Percentiles rank a stretch among this genome's conserved stretches.
Conservation (phyloP, 371 early-diverging fungal species). For the Apophysomyces trapeziformis region DNA sequence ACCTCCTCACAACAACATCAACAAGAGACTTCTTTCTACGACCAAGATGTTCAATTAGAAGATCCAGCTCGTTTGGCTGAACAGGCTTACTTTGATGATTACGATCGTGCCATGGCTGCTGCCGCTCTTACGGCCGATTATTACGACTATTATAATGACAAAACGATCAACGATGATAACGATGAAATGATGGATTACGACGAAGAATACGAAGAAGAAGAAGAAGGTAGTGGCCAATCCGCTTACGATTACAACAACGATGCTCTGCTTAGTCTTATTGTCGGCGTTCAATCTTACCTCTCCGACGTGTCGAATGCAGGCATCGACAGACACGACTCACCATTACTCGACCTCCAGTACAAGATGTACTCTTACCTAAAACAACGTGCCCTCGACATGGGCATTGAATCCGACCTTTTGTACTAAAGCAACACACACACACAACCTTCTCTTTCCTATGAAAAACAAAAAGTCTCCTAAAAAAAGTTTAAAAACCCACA, state of each 20-base stretch:
- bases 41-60: background rate
- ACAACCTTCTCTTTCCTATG: background rate
- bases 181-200: conserved; percentile 3
- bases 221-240: conserved; percentile 1
- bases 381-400: conserved; percentile 46
- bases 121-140: conserved; percentile 33
- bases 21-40: background rate
- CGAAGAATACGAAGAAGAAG: conserved; percentile 10
- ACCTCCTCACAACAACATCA: background rate
- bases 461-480: conserved; percentile 6
- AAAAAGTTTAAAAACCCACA: conserved; percentile 11
- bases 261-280: conserved; percentile 31
- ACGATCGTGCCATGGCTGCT: conserved; percentile 37
- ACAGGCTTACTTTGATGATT: conserved; percentile 32
- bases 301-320: conserved; percentile 29
- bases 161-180: background rate
- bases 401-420: conserved; percentile 26
- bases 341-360: conserved; percentile 46
- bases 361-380: conserved; percentile 55
- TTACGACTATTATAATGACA: conserved; percentile 13
- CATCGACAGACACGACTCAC: conserved; percentile 30
- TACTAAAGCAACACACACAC: conserved; percentile 16
- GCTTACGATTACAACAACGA: conserved; percentile 24
- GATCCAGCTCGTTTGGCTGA: conserved; percentile 17
- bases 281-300: conserved; percentile 51